phyloP scores from a whole-genome alignment of 257 asterid genomes.

The Penstemon eatonii region DNA sequence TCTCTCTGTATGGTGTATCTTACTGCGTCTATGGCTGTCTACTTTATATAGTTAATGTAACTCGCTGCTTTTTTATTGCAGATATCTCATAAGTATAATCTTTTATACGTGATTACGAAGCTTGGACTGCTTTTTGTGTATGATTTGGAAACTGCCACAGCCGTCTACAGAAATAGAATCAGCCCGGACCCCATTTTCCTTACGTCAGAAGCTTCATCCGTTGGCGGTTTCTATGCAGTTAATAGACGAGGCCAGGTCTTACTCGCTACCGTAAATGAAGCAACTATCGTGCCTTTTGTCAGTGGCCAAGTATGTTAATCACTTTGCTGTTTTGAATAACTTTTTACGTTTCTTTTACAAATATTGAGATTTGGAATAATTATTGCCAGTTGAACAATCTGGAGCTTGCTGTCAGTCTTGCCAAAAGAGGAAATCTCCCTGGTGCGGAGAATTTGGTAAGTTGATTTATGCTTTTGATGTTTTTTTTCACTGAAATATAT shows the following conservation, averaged over 20 bases:
- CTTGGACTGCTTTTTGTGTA: constrained; percentile 72
- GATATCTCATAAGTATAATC: constrained; percentile 72
- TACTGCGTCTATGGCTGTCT: not conserved
- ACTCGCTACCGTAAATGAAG: constrained; percentile 89
- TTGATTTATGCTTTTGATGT: constrained; percentile 8
- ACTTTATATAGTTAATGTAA: not conserved
- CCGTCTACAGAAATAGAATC: constrained; percentile 89
- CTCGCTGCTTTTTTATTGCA: constrained; percentile 35
- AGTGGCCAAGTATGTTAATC: constrained; percentile 80
- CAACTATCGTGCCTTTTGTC: constrained; percentile 85
- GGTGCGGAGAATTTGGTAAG: constrained; percentile 96
- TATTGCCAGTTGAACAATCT: constrained; percentile 72
- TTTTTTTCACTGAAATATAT: not conserved
- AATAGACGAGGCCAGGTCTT: constrained; percentile 94
- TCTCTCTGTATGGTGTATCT: not conserved
- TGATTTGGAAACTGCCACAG: constrained; percentile 74
- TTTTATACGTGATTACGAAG: constrained; percentile 65
- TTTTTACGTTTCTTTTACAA: not conserved
- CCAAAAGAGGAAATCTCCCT: constrained; percentile 95
- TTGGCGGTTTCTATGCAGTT: constrained; percentile 90
- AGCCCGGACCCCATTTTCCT: constrained; percentile 95
- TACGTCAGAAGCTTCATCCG: constrained; percentile 83
- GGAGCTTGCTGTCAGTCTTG: constrained; percentile 96
- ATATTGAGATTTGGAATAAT: constrained; percentile 27
- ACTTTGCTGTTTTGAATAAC: not conserved